Base-by-base conservation (phyloP, 805 yeast species). In the Blastobotrys muscicola region DNA sequence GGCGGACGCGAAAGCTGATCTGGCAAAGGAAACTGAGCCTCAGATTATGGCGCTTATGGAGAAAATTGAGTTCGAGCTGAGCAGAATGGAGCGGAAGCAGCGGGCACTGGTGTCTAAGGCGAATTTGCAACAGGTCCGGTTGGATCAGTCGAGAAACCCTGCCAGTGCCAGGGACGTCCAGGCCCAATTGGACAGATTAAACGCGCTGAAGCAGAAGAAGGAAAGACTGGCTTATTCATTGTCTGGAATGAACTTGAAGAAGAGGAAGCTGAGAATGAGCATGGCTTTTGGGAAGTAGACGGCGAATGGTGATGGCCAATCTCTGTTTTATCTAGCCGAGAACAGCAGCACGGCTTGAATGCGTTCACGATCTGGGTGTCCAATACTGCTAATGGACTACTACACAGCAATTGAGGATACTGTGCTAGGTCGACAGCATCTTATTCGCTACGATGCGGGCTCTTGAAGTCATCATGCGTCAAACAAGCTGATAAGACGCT, bases 11-110 rank as follows among this genome's bases (percentile, higher is more conserved):
- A 50, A 50, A 36, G 14, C 45, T 8, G 51, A 57, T 8, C 41
- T 58, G 2, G 54, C 55, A 7, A 45, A 43, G 7, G 57, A 55
- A 38, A 50, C 57, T n/a, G 59, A 53, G 38, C 62, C 62, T 3
- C 59, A 52, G 44, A 48, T 57, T 13, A 35, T 43, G 20, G 48
- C 47, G 14, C 46, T 57, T 12, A 44, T 58, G 36, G 45, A 45
- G 16, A 34, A 47, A 14, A 51, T 54, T 9, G 60, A 58, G 29
- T 36, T 26, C 29, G 59, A 55, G 13, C 33, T 58, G 5, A 35
- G 49, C 10, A 46, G 50, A 12, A 38, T 57, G 30, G 62, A 58
- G 35, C 51, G 60, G 11, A 48, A 53, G 36, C 50, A 57, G 43
- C 40, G 49, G 35, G 36, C 51, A 10, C 45, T 57, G 26, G 40